Evolutionary conservation across 306 rosid genomes (phyloP), one percentile per base, ranked within the genome.

Genomic region (Geum urbanum): DNA sequence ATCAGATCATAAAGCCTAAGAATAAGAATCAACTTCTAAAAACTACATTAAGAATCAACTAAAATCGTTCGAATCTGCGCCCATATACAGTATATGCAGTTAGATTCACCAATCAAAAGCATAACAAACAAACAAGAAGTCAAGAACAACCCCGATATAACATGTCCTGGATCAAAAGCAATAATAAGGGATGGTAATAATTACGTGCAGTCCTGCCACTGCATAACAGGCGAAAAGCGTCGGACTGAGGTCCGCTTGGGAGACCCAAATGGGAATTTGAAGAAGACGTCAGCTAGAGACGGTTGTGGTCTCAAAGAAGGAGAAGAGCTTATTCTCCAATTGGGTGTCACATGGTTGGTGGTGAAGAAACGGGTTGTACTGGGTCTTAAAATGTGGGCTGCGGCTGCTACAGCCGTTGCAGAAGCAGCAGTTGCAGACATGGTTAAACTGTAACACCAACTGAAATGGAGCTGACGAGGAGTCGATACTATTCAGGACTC

Each of bases 191-290:
- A 56, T 35, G 47, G 63, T 39, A 62, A 51, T 72, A 62, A 51
- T 72, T 85, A 90, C 98, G 89, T 85, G 95, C 91, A 90, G 82
- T 94, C 91, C 86, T 91, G 96, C 98, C 98, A 94, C 81, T 88
- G 75, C 98, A 94, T 94, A 79, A 90, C 90, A 44, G 97, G 87
- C 59, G 89, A 77, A 71, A 79, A 14, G 61, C 77, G 72, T 65
- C 82, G 59, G 50, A 70, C 53, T 6, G 94, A 70, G 74, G 77
- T 66, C 53, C 75, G 81, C 54, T 78, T 74, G 35, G 81, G 63
- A 22, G 79, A 70, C 19, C 77, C 15, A 40, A 43, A 60, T 54
- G 86, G 73, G 77, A 70, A 76, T 66, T 35, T 84, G 74, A 86
- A 82, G 74, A 80, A 62, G 40, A 71, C 70, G 50, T 46, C 80